Conservation (phyloP, 345 rosid species). For the Fremontodendron californicum region DNA sequence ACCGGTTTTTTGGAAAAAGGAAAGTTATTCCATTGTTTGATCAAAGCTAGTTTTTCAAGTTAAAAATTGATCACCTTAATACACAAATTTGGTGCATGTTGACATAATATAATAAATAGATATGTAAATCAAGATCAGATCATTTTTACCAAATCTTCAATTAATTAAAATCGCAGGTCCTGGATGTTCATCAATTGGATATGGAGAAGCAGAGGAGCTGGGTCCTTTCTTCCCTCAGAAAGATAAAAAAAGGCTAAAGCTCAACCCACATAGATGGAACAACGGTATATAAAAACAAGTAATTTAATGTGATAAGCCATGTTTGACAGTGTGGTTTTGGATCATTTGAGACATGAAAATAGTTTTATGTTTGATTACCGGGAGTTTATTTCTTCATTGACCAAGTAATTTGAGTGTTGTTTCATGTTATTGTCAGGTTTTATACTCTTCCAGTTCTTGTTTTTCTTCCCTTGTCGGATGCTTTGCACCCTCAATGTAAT, state of each 20-base stretch:
- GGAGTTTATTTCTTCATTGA: neutral
- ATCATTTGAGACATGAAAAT: neutral
- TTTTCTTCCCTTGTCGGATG: too few species aligned
- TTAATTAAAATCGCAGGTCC: constrained; percentile 44
- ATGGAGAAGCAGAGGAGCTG: constrained; percentile 70
- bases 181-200: constrained; percentile 77
- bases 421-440: neutral
- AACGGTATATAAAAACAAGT: constrained; percentile 33
- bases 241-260: constrained; percentile 38
- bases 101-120: neutral
- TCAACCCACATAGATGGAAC: constrained; percentile 71
- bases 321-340: neutral
- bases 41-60: neutral
- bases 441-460: neutral
- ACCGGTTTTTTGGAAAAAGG: neutral
- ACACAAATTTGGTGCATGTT: neutral
- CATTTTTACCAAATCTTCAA: neutral
- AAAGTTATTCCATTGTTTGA: neutral
- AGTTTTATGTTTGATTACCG: neutral
- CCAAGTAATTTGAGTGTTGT: neutral
- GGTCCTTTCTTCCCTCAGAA: constrained; percentile 79
- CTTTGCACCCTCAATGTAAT: neutral
- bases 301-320: neutral
- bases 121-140: neutral
- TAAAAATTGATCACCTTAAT: neutral